These are phyloP conservation scores for Lagerstroemia speciosa DNA, from an alignment of 345 rosid species.

Conservation along the genomic window DNA sequence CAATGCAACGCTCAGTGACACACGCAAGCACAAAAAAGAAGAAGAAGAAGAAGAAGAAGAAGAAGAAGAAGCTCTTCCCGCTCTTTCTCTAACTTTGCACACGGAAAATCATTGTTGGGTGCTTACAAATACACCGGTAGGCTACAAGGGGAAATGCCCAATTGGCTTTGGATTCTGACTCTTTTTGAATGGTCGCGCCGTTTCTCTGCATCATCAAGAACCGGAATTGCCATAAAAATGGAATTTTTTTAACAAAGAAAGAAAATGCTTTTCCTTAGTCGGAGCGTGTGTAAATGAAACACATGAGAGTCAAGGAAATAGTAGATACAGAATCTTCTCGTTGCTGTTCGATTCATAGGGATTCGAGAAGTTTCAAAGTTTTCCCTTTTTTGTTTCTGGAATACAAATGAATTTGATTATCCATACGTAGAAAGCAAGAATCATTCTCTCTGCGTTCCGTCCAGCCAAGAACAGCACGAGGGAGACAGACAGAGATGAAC, in stretches of 20 bases:
- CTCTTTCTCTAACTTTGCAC: background rate
- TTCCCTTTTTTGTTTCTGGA: too few relatives aligned
- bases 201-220: slow-evolving; percentile 5
- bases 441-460: background rate
- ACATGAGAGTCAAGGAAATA: background rate
- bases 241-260: background rate
- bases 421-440: background rate
- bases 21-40: too few relatives aligned
- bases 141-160: background rate
- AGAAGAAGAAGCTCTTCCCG: background rate
- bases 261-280: background rate
- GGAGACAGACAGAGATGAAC: background rate
- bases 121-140: background rate
- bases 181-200: slow-evolving; percentile 8
- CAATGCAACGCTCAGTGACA: background rate
- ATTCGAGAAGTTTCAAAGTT: background rate
- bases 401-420: too few relatives aligned
- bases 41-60: too few relatives aligned
- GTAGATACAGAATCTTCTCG: background rate
- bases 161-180: slow-evolving; percentile 46
- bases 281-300: background rate
- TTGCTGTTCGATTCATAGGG: slow-evolving; percentile 4
- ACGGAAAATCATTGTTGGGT: background rate
- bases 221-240: slow-evolving; percentile 9
- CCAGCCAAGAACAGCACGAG: background rate